Percentiles rank a stretch among this genome's conserved stretches.
Evolutionary conservation across 2,329 filamentous ascomycete genomes (phyloP).

Genomic region (Aureobasidium sp.): DNA sequence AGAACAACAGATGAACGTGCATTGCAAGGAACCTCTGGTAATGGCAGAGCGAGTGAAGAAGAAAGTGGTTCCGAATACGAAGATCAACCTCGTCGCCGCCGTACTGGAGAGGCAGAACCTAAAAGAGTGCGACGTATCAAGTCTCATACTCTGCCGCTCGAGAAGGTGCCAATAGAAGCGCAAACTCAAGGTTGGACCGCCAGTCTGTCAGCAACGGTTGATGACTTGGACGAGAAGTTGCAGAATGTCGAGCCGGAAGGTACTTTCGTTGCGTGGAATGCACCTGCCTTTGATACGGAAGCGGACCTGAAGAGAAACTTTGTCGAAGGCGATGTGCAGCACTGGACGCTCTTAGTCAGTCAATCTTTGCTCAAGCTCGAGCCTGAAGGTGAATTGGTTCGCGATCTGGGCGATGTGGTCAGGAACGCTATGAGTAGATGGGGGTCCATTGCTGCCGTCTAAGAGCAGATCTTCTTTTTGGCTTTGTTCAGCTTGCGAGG

Average conservation of each 20-base stretch:
- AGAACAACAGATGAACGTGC: slow-evolving; percentile 4
- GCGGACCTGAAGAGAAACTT: slow-evolving; percentile 13
- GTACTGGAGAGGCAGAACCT: slow-evolving; percentile 17
- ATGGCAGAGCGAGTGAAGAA: background rate
- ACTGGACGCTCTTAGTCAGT: slow-evolving; percentile 15
- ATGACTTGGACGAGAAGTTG: background rate
- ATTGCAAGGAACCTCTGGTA: background rate
- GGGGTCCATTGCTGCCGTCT: background rate
- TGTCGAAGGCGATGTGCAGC: slow-evolving; percentile 14
- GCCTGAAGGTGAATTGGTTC: slow-evolving; percentile 20
- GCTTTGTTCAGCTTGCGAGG: background rate
- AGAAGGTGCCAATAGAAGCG: slow-evolving; percentile 27
- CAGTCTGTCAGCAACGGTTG: background rate
- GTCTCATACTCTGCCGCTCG: slow-evolving; percentile 32
- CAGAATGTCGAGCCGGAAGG: background rate
- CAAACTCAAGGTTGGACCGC: slow-evolving; percentile 21
- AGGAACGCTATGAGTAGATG: slow-evolving; percentile 5
- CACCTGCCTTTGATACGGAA: slow-evolving; percentile 18
- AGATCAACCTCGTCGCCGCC: slow-evolving; percentile 18
- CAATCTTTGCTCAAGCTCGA: slow-evolving; percentile 18
- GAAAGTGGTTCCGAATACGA: background rate
- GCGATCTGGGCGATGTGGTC: slow-evolving; percentile 17
- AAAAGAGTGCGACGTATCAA: slow-evolving; percentile 24
- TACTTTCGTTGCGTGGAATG: slow-evolving; percentile 22
- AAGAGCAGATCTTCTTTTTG: background rate